These are phyloP conservation scores for Theobroma cacao DNA, from an alignment of 345 rosid species.

Conservation along the genomic window DNA sequence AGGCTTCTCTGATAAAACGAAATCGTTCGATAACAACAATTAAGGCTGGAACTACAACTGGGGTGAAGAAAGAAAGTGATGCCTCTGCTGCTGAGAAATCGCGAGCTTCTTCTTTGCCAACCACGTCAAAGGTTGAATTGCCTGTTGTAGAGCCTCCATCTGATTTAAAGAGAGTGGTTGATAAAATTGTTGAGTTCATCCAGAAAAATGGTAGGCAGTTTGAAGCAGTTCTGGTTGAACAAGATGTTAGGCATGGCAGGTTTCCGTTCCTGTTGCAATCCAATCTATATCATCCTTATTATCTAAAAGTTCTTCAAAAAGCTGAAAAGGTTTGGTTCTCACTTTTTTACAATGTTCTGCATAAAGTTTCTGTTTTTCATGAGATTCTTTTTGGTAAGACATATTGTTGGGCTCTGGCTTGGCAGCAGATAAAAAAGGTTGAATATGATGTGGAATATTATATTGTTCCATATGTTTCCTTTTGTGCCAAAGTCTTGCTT, in stretches of 20 bases:
- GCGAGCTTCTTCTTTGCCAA: slow-evolving; percentile 31
- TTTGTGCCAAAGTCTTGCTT: background rate
- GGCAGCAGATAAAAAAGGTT: background rate
- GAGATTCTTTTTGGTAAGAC: background rate
- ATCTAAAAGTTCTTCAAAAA: slow-evolving; percentile 58
- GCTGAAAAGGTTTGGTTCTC: slow-evolving; percentile 63
- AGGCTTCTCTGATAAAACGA: slow-evolving; percentile 42
- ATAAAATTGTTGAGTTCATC: slow-evolving; percentile 93
- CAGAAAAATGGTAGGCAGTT: slow-evolving; percentile 77
- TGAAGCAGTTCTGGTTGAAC: slow-evolving; percentile 81
- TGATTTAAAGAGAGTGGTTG: slow-evolving; percentile 79
- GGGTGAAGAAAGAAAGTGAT: slow-evolving; percentile 41
- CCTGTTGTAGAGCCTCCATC: slow-evolving; percentile 76
- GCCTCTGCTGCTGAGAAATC: slow-evolving; percentile 30
- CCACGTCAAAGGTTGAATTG: slow-evolving; percentile 40
- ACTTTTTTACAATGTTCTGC: background rate
- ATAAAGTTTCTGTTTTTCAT: background rate
- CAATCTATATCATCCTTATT: slow-evolving; percentile 64
- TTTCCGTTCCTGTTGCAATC: slow-evolving; percentile 82
- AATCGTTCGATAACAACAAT: slow-evolving; percentile 44
- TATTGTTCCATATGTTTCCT: background rate
- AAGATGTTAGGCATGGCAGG: slow-evolving; percentile 76
- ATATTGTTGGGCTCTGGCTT: background rate
- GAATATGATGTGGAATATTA: background rate
- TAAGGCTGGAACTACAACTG: slow-evolving; percentile 43